Conservation (phyloP, 2,329 filamentous ascomycete genomes). For the Aspergillus puulaauensis region DNA sequence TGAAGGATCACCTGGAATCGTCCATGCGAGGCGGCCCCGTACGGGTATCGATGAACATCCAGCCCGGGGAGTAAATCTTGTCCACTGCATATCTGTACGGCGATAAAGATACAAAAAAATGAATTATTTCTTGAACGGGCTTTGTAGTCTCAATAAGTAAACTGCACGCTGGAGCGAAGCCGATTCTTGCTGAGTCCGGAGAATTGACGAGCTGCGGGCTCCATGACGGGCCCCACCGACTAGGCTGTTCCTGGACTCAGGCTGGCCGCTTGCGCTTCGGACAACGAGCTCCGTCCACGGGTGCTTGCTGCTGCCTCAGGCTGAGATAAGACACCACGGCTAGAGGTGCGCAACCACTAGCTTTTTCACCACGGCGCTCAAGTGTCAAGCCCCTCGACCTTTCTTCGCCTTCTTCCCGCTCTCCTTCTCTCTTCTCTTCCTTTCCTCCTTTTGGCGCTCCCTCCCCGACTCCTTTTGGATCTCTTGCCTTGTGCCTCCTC, state of each 20-base stretch:
- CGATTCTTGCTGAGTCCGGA: slow-evolving; percentile 17
- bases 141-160: no score
- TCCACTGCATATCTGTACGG: neutral
- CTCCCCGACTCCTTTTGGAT: slow-evolving; percentile 10
- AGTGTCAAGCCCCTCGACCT: slow-evolving; percentile 34
- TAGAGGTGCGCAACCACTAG: slow-evolving; percentile 37
- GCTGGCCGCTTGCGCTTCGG: slow-evolving; percentile 23
- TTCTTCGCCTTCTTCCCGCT: slow-evolving; percentile 15
- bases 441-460: slow-evolving; percentile 15
- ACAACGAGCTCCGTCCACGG: slow-evolving; percentile 1
- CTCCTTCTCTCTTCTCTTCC: slow-evolving; percentile 14
- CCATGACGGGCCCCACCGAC: slow-evolving; percentile 25
- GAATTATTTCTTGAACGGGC: neutral
- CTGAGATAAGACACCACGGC: neutral
- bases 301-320: neutral
- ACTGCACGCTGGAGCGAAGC: neutral
- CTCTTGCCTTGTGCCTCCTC: slow-evolving; percentile 13
- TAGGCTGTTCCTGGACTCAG: slow-evolving; percentile 31
- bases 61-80: neutral
- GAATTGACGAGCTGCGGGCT: slow-evolving; percentile 29
- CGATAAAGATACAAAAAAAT: neutral
- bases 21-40: neutral
- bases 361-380: slow-evolving; percentile 26
- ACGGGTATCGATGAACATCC: neutral
- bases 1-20: neutral